Base-by-base conservation (phyloP, 345 rosid genomes). In the Eucalyptus viminalis region DNA sequence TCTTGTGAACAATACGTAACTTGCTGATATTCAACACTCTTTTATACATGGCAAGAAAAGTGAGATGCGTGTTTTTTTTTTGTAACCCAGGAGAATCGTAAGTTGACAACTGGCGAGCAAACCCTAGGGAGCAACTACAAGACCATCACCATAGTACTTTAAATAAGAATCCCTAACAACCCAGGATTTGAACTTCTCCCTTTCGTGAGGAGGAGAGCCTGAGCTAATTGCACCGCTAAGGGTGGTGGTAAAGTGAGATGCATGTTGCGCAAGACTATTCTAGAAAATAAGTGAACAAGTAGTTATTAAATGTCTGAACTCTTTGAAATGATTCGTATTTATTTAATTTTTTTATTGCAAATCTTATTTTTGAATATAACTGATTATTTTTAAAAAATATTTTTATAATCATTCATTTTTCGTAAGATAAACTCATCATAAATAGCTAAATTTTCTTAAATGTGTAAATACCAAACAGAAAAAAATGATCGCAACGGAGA, bases 261-360 rank as follows among this genome's bases (percentile, higher is more conserved):
- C 6, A 3, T 53, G 22, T 2, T 15, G 0, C 6, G 4, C 1
- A 67, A 8, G 6, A 67, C 0, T 8, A 0, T 34, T 69, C 0
- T 17, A 4, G 19, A 34, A 9, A 72, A 34, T 5, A 7, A 72
- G 25, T 4, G 2, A 15, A 43, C 8, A 19, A 4, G 4, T 1
- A 34, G 34, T 34, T 34, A 22, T 34, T 1, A 1, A 34, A 11
- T 9, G 7, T 34, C 0, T 3, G 0, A 34, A 69, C 10, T 11
- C 0, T 69, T 17, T 9, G 13, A 34, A 37, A 3, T 13, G 3
- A 37, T 72, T 37, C 2, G 0, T 7, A n/a, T 8, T 65, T 62
- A 53, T 72, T 37, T 4, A 2, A 8, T 5, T 31, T 72, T 72
- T 37, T 9, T 12, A 19, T 72, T 10, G 12, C 27, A 72, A 72